A percentile compares a stretch with the other conserved stretches of the same genome.
phyloP scores from a whole-genome alignment of 768 basidiomycete species.

The Mycena rebaudengoi region DNA sequence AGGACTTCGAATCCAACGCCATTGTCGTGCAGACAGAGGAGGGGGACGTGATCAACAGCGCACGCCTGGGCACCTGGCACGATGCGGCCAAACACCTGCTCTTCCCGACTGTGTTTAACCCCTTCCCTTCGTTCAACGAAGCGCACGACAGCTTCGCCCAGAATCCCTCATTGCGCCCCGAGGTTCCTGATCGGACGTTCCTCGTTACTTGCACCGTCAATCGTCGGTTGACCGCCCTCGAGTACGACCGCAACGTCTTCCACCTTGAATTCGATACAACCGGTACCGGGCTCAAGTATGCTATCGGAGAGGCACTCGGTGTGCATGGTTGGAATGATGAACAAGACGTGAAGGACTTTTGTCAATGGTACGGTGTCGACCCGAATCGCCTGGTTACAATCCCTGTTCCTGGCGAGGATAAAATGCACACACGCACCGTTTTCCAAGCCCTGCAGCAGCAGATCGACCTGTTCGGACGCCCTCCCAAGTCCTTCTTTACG shows the following conservation, averaged over 20 bases:
- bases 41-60: slow-evolving; percentile 67
- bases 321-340: slow-evolving; percentile 98
- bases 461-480: slow-evolving; percentile 94
- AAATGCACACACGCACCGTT: slow-evolving; percentile 91
- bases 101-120: slow-evolving; percentile 80
- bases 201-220: slow-evolving; percentile 95
- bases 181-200: slow-evolving; percentile 88
- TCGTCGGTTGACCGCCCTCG: slow-evolving; percentile 90
- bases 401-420: slow-evolving; percentile 72
- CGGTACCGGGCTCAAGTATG: slow-evolving; percentile 94
- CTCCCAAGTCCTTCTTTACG: slow-evolving; percentile 95
- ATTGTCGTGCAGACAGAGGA: slow-evolving; percentile 70
- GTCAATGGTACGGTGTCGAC: slow-evolving; percentile 90
- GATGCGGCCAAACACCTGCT: slow-evolving; percentile 88
- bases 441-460: slow-evolving; percentile 97
- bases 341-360: slow-evolving; percentile 88
- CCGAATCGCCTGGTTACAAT: slow-evolving; percentile 83
- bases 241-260: slow-evolving; percentile 99
- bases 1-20: slow-evolving; percentile 76
- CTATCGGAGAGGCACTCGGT: slow-evolving; percentile 96
- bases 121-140: slow-evolving; percentile 51
- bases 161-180: slow-evolving; percentile 83
- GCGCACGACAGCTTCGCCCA: slow-evolving; percentile 59
- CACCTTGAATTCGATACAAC: slow-evolving; percentile 95
- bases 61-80: slow-evolving; percentile 77